Evolutionary conservation across 805 yeast species (phyloP), one percentile per base, ranked within the genome.

Genomic region (Debaryomyces prosopidis): DNA sequence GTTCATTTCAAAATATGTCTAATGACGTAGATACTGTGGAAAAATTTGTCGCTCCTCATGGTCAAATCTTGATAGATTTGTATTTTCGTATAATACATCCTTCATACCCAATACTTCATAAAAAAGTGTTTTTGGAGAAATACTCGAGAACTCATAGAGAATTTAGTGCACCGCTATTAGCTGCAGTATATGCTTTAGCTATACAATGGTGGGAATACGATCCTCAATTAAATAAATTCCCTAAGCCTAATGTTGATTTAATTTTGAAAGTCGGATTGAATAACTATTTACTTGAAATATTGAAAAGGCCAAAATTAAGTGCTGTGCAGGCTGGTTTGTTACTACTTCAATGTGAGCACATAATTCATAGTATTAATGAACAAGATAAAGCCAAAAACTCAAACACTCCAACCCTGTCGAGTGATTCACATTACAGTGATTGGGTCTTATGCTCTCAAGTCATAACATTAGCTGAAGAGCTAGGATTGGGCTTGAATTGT

Each of bases 171-270:
- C 96, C 97, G 0, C 66, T 92, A 40, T 69, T 92, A 39, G 97
- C 97, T 0, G 87, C 96, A 0, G 96, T 92, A 1, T 92, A 92
- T 60, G 81, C 87, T 8, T 69, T 91, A 46, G 96, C 97, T 0
- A 77, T 88, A 36, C 92, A 89, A 60, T 89, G 96, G 95, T 91
- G 97, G 97, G 92, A 88, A 53, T 84, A 84, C 61, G 91, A 84
- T 56, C 87, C 95, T 1, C 83, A 80, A 48, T 71, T 91, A 43
- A 80, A 89, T 41, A 81, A 87, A 17, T 81, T 79, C 44, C 84
- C 90, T 0, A 87, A 88, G 52, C 97, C 97, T 0, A 86, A 89
- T 60, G 83, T 81, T 4, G 80, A 78, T 8, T 48, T 59, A 37
- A 68, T 73, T 18, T 56, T 72, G 51, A 69, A 68, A 47, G 68